These are phyloP conservation scores for Ascobolus immersus DNA, from an alignment of 495 filamentous ascomycete genomes.

Conservation along the genomic window DNA sequence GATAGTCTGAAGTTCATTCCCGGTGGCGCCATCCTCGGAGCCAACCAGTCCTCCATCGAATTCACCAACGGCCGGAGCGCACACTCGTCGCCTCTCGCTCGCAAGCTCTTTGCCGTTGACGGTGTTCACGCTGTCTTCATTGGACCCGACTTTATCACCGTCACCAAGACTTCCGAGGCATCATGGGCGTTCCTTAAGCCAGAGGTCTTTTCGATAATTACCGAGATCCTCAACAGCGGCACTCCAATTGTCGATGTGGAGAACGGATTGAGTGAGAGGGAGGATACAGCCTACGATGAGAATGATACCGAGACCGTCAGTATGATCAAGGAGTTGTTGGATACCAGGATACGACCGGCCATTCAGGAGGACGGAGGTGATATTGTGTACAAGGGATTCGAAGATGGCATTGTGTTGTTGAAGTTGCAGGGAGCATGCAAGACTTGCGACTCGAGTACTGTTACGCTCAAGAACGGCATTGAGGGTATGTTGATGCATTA, in stretches of 20 bases:
- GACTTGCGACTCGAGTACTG: slow-evolving; percentile 86
- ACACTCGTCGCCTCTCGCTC: slow-evolving; percentile 78
- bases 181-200: slow-evolving; percentile 91
- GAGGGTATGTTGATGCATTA: slow-evolving; percentile 83
- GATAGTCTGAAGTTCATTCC: slow-evolving; percentile 90
- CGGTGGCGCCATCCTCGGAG: slow-evolving; percentile 55
- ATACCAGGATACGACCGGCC: slow-evolving; percentile 77
- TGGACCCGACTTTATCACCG: slow-evolving; percentile 83
- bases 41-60: slow-evolving; percentile 56
- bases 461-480: slow-evolving; percentile 87
- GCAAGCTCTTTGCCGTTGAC: slow-evolving; percentile 23
- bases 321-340: slow-evolving; percentile 97
- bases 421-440: slow-evolving; percentile 83
- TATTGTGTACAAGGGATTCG: slow-evolving; percentile 75
- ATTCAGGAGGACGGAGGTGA: slow-evolving; percentile 97
- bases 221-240: slow-evolving; percentile 60
- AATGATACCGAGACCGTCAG: slow-evolving; percentile 72
- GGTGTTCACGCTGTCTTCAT: slow-evolving; percentile 62
- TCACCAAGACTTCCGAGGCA: slow-evolving; percentile 64
- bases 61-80: slow-evolving; percentile 74
- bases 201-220: slow-evolving; percentile 85
- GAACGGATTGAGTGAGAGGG: slow-evolving; percentile 23
- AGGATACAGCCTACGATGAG: slow-evolving; percentile 21
- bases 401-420: slow-evolving; percentile 43
- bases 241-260: slow-evolving; percentile 53